Evolutionary conservation across 2,329 filamentous ascomycete genomes (phyloP), one percentile per base, ranked within the genome.

Genomic region (Sclerotinia sclerotiorum): DNA sequence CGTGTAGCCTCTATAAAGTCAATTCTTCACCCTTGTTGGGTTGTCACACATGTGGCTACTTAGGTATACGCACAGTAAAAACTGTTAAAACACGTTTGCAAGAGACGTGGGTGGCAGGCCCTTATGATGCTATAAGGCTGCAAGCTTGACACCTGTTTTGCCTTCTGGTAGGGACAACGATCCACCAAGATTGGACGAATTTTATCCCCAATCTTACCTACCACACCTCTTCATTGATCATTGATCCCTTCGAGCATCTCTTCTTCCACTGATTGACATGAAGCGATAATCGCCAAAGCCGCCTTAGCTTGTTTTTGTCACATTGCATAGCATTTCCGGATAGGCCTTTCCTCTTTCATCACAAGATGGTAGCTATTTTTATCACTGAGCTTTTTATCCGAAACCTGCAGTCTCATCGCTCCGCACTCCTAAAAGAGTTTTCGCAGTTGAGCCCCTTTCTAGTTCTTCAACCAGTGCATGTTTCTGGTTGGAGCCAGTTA

Each of bases 51-150:
- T 27, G 19, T 54, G 21, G 42, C 39, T 61, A 42, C 55, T 46
- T 52, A 35, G 35, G 13, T 19, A 17, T 54, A 24, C 32, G 35
- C 52, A 60, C 32, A 51, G 19, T 29, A 44, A 24, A 42, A 32
- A 5, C 5, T 46, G 11, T 3, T 17, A 62, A 21, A 51, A 61
- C 35, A 54, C 48, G 35, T 39, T 67, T 7, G n/a, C 17, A 35
- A 46, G 19, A 67, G 62, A 67, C 65, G 65, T 67, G 65, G 48
- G 39, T 62, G 44, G 46, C 65, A 67, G 35, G 56, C 48, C 61
- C 11, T n/a, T 61, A 3, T 54, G 4, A 29, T 67, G 48, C 39
- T 48, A 21, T 56, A 54, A 46, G 48, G 56, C 39, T 48, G 21
- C 65, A 54, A 46, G 48, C 46, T 46, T 10, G 32, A 48, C 17